phyloP scores from a whole-genome alignment of 805 yeast genomes.

The Candida pini region DNA sequence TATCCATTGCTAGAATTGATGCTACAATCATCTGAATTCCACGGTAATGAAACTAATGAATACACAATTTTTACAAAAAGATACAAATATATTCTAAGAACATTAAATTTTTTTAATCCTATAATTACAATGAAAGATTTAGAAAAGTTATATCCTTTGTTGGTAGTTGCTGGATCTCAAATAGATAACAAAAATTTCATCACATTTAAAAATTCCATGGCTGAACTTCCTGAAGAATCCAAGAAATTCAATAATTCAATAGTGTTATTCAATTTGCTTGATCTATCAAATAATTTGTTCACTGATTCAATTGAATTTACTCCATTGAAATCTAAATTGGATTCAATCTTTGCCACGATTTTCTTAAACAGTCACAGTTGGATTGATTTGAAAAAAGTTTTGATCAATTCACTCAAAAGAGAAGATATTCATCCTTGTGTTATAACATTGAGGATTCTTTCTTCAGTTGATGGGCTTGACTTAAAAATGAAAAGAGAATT shows the following conservation, averaged over 20 bases:
- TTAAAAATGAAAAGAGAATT: constrained; percentile 8
- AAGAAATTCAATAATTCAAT: constrained; percentile 9
- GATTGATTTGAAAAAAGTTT: constrained; percentile 9
- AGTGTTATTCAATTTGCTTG: constrained; percentile 9
- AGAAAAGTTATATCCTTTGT: constrained; percentile 18
- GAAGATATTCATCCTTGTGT: constrained; percentile 10
- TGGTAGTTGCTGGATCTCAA: constrained; percentile 24
- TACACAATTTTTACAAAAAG: constrained; percentile 17
- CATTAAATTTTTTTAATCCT: constrained; percentile 19
- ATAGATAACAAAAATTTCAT: constrained; percentile 19
- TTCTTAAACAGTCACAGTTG: constrained; percentile 15
- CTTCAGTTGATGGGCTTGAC: constrained; percentile 4
- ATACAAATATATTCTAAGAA: constrained; percentile 11
- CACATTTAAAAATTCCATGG: constrained; percentile 6
- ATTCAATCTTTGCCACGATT: constrained; percentile 11
- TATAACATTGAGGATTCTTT: constrained; percentile 6
- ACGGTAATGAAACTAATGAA: constrained; percentile 6
- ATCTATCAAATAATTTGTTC: constrained; percentile 9
- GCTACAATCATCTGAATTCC: constrained; percentile 26
- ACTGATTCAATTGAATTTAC: constrained; percentile 4
- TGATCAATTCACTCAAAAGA: constrained; percentile 11
- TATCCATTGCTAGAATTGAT: constrained; percentile 15
- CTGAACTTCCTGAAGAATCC: neutral
- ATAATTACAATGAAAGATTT: constrained; percentile 13
- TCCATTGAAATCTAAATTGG: constrained; percentile 8